Evolutionary conservation across 2,329 filamentous ascomycete species (phyloP).

Genomic region (Aspergillus phoenicis): DNA sequence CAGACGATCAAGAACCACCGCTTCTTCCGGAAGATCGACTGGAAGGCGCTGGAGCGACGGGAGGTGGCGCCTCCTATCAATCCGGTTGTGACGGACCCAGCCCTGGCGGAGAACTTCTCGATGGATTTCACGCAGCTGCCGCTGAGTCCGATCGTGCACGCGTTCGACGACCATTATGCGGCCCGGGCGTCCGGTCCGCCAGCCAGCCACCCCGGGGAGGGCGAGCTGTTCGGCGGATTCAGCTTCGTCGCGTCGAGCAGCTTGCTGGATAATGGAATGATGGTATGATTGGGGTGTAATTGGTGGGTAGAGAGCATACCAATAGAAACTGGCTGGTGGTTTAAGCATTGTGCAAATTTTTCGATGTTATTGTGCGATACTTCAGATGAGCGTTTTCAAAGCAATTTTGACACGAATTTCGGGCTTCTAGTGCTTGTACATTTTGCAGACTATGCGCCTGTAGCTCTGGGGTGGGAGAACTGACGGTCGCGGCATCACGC

Average conservation of each 20-base stretch:
- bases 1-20: slow-evolving; percentile 84
- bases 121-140: slow-evolving; percentile 86
- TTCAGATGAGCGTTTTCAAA: neutral
- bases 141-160: slow-evolving; percentile 69
- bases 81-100: slow-evolving; percentile 92
- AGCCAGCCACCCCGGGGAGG: slow-evolving; percentile 26
- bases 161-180: slow-evolving; percentile 33
- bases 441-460: too few relatives aligned
- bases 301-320: neutral
- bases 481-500: neutral
- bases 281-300: slow-evolving; percentile 33
- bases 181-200: slow-evolving; percentile 22
- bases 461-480: too few relatives aligned
- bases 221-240: slow-evolving; percentile 52
- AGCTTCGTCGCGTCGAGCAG: slow-evolving; percentile 53
- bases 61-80: slow-evolving; percentile 87
- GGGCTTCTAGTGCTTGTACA: neutral
- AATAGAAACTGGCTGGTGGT: neutral
- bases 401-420: neutral
- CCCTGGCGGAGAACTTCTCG: slow-evolving; percentile 94
- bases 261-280: slow-evolving; percentile 45
- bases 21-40: slow-evolving; percentile 97
- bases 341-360: neutral
- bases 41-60: slow-evolving; percentile 79
- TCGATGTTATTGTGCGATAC: neutral